Percentiles rank a stretch among this genome's conserved stretches.
These are phyloP conservation scores for Penicillium sp. DNA, from an alignment of 2,329 filamentous ascomycete species.

Conservation along the genomic window DNA sequence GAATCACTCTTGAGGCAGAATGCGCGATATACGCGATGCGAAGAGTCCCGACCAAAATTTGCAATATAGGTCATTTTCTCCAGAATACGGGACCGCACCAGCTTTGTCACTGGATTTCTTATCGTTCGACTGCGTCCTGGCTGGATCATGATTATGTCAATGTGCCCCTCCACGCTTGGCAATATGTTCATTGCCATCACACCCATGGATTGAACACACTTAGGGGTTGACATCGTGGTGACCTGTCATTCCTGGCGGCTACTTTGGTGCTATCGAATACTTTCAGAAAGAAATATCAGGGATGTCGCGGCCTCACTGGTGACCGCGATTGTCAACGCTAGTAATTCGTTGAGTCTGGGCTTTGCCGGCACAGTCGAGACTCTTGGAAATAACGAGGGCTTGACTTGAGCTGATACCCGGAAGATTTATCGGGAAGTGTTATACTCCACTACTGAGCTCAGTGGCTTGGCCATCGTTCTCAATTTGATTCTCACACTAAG, in stretches of 20 bases:
- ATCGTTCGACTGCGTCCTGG: constrained; percentile 24
- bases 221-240: constrained; percentile 64
- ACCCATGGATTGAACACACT: constrained; percentile 60
- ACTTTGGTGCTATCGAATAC: constrained; percentile 59
- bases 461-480: constrained; percentile 26
- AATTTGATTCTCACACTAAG: constrained; percentile 16
- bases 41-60: too few relatives aligned
- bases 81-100: constrained; percentile 5
- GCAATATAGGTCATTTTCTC: too few relatives aligned
- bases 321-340: constrained; percentile 66
- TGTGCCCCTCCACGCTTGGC: constrained; percentile 44
- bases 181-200: constrained; percentile 44
- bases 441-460: constrained; percentile 41
- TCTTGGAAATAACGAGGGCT: constrained; percentile 43
- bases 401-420: constrained; percentile 31
- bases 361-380: constrained; percentile 64
- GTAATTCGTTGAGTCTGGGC: constrained; percentile 63
- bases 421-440: constrained; percentile 42
- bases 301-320: constrained; percentile 56
- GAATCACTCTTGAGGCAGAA: too few relatives aligned
- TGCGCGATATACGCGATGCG: too few relatives aligned
- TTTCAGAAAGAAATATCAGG: constrained; percentile 48
- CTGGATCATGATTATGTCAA: constrained; percentile 26
- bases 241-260: constrained; percentile 63
- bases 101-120: constrained; percentile 27